A percentile compares a stretch with the other conserved stretches of the same genome.
phyloP scores from a whole-genome alignment of 345 rosid genomes.

The Arabidopsis suecica region DNA sequence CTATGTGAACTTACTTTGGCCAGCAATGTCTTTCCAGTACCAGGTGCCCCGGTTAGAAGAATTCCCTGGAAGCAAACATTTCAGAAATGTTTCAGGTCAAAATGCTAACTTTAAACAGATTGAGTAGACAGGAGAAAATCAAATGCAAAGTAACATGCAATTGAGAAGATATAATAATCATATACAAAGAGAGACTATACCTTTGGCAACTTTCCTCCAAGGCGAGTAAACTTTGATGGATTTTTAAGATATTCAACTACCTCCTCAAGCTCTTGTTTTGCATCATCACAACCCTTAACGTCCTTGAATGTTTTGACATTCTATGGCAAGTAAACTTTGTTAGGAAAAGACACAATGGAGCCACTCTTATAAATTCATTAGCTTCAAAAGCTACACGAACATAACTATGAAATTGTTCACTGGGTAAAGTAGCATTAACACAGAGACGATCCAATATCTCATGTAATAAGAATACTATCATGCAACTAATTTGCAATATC shows the following conservation, averaged over 20 bases:
- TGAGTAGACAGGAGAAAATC: constrained; percentile 1
- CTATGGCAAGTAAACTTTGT: constrained; percentile 55
- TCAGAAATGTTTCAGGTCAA: constrained; percentile 24
- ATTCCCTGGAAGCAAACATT: constrained; percentile 71
- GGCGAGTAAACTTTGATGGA: constrained; percentile 96
- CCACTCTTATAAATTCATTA: neutral
- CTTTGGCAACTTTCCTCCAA: constrained; percentile 99
- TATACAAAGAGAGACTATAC: constrained; percentile 49
- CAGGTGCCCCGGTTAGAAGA: constrained; percentile 99
- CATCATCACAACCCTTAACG: constrained; percentile 99
- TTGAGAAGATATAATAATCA: constrained; percentile 2
- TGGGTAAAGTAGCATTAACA: constrained; percentile 7
- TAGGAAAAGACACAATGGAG: constrained; percentile 25
- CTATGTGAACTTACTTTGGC: constrained; percentile 72
- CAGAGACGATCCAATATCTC: constrained; percentile 1
- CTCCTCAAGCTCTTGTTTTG: constrained; percentile 99
- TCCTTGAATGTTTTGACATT: constrained; percentile 98
- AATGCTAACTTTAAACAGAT: constrained; percentile 15
- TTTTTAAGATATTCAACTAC: constrained; percentile 96
- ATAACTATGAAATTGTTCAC: constrained; percentile 9
- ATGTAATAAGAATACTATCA: constrained; percentile 17
- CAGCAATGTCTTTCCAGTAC: constrained; percentile 97
- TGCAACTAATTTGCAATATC: constrained; percentile 24
- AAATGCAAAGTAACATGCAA: constrained; percentile 16
- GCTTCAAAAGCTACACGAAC: constrained; percentile 17